Conservation (phyloP, 306 rosid species). For the Crotalaria pallida region DNA sequence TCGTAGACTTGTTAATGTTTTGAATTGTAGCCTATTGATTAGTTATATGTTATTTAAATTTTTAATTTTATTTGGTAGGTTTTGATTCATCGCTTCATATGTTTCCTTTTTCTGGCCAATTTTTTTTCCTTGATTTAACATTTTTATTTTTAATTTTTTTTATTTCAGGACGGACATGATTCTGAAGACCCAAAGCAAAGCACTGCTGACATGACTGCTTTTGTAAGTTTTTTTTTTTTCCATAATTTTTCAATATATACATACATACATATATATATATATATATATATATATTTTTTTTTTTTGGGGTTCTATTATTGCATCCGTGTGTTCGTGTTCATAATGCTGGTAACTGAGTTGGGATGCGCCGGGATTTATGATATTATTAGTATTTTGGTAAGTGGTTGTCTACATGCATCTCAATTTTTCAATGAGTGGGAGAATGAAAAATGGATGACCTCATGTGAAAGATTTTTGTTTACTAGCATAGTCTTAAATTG, state of each 20-base stretch:
- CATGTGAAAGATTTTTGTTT: neutral
- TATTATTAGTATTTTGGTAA: neutral
- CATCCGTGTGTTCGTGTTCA: neutral
- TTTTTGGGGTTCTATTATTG: neutral
- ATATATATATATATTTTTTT: neutral
- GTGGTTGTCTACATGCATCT: neutral
- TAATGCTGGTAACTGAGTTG: neutral
- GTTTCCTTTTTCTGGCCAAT: neutral
- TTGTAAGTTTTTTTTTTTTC: slow-evolving; percentile 54
- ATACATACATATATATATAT: too few species aligned
- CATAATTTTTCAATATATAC: neutral
- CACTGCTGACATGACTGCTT: slow-evolving; percentile 95
- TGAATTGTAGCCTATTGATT: neutral
- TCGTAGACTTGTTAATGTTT: too few species aligned
- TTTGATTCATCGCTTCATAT: neutral
- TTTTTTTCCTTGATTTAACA: neutral
- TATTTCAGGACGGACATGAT: slow-evolving; percentile 70
- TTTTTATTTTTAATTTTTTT: neutral
- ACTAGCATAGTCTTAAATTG: neutral
- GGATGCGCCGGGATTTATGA: neutral
- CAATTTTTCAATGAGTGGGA: neutral
- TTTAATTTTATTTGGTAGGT: neutral
- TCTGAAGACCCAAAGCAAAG: slow-evolving; percentile 77
- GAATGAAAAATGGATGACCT: neutral
- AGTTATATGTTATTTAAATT: neutral